A percentile compares a stretch with the other conserved stretches of the same genome.
phyloP scores from a whole-genome alignment of 1,139 yeast genomes.

The Debaryomyces psychrophilus region DNA sequence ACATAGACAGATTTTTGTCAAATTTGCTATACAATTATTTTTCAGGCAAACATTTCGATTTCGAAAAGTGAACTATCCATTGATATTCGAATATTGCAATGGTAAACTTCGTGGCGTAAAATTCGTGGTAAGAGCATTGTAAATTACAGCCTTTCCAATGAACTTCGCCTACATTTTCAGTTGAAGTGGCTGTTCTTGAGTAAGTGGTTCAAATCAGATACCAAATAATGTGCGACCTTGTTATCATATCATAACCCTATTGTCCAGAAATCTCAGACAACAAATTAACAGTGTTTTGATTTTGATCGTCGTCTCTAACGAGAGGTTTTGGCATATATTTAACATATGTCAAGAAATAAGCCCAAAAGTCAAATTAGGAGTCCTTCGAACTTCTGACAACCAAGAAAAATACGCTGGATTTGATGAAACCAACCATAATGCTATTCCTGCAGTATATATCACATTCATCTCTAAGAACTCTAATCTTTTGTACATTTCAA shows the following conservation, averaged over 20 bases:
- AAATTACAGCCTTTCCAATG: not conserved
- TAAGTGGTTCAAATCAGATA: not conserved
- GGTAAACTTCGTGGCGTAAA: too few species aligned
- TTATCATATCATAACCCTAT: not conserved
- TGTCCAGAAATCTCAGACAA: not conserved
- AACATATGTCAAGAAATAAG: not conserved
- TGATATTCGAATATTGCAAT: too few species aligned
- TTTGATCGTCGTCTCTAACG: not conserved
- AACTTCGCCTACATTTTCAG: not conserved
- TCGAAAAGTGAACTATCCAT: not conserved
- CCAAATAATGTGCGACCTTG: not conserved
- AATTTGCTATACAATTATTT: not conserved
- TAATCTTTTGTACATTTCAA: too few species aligned
- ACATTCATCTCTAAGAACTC: too few species aligned
- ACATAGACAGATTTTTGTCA: too few species aligned
- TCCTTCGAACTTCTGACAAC: too few species aligned
- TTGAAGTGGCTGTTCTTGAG: not conserved
- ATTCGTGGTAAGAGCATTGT: too few species aligned
- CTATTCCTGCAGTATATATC: too few species aligned
- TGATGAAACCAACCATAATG: too few species aligned
- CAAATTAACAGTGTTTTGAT: not conserved
- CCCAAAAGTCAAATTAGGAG: not conserved
- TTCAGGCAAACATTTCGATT: not conserved
- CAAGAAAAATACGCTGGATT: too few species aligned
- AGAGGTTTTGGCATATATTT: not conserved